Evolutionary conservation across 805 yeast genomes (phyloP).

Genomic region (Yarrowia sp.): DNA sequence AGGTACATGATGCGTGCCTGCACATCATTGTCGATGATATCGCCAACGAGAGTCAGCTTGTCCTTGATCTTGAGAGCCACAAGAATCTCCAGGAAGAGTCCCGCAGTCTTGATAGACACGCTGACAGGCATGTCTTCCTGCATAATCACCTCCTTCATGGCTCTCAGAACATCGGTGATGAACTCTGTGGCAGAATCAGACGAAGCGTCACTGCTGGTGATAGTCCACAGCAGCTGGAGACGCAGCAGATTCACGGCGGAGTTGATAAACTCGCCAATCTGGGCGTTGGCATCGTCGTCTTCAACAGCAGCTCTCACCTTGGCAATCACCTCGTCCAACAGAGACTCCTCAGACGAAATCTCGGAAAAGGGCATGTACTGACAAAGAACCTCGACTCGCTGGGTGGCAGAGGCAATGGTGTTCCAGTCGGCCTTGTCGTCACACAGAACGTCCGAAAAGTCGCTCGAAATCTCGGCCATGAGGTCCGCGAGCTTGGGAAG

Average conservation of each 20-base stretch:
- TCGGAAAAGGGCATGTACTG: slow-evolving; percentile 23
- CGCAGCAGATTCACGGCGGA: slow-evolving; percentile 25
- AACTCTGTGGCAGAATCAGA: slow-evolving; percentile 3
- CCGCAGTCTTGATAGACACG: slow-evolving; percentile 21
- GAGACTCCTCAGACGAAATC: neutral
- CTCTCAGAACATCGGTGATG: slow-evolving; percentile 5
- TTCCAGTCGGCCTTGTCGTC: slow-evolving; percentile 1
- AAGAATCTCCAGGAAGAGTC: slow-evolving; percentile 13
- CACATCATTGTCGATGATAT: neutral
- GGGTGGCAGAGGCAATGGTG: slow-evolving; percentile 9
- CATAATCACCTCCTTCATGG: slow-evolving; percentile 16
- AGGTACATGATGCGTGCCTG: slow-evolving; percentile 20
- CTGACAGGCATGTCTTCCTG: slow-evolving; percentile 10
- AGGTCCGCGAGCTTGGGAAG: slow-evolving; percentile 18
- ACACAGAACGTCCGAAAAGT: slow-evolving; percentile 3
- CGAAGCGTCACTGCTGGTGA: neutral
- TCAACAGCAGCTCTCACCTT: slow-evolving; percentile 3
- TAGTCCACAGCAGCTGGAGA: slow-evolving; percentile 22
- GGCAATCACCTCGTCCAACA: slow-evolving; percentile 6
- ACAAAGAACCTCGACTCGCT: slow-evolving; percentile 25
- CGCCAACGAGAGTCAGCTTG: neutral
- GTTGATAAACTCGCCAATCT: slow-evolving; percentile 16
- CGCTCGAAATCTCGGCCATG: slow-evolving; percentile 18
- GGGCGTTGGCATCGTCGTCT: neutral
- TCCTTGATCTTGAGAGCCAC: slow-evolving; percentile 33